Conservation (phyloP, 2,329 filamentous ascomycete genomes). For the Aschersonia sp. region DNA sequence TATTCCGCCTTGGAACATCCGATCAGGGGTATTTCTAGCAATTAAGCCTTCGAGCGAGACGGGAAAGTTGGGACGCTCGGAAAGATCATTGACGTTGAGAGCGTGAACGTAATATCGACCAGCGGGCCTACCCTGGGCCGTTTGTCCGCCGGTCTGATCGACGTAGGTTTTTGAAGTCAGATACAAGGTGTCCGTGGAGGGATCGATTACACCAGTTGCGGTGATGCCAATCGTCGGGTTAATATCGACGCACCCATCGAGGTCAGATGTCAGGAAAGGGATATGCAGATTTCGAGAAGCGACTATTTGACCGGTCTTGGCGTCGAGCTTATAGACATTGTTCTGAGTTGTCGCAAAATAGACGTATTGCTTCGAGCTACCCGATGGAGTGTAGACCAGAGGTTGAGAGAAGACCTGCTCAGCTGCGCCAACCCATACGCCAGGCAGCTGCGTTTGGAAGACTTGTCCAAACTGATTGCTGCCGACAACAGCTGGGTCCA, state of each 20-base stretch:
- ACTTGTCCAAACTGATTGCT: constrained; percentile 39
- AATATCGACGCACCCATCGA: constrained; percentile 32
- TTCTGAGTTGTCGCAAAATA: constrained; percentile 43
- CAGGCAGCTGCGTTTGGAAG: constrained; percentile 36
- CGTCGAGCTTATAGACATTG: constrained; percentile 40
- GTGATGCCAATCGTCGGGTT: constrained; percentile 30
- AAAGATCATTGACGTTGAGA: constrained; percentile 21
- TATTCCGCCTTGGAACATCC: constrained; percentile 37
- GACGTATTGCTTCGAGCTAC: constrained; percentile 32
- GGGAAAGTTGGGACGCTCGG: constrained; percentile 27
- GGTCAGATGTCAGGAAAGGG: constrained; percentile 32
- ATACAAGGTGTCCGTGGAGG: constrained; percentile 27
- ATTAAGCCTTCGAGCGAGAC: constrained; percentile 29
- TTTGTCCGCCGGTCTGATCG: constrained; percentile 14
- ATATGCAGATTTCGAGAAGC: constrained; percentile 29
- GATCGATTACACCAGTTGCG: constrained; percentile 30
- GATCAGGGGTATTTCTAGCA: constrained; percentile 28
- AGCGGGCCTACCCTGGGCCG: constrained; percentile 16
- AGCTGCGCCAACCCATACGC: constrained; percentile 29
- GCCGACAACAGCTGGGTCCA: constrained; percentile 43
- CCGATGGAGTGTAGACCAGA: constrained; percentile 31
- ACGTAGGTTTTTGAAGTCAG: constrained; percentile 27
- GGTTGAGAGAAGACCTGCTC: constrained; percentile 41
- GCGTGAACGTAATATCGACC: constrained; percentile 23
- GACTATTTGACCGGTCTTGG: constrained; percentile 37